These are phyloP conservation scores for Backusella australiensis DNA, from an alignment of 192 early-diverging fungal species.

Conservation along the genomic window DNA sequence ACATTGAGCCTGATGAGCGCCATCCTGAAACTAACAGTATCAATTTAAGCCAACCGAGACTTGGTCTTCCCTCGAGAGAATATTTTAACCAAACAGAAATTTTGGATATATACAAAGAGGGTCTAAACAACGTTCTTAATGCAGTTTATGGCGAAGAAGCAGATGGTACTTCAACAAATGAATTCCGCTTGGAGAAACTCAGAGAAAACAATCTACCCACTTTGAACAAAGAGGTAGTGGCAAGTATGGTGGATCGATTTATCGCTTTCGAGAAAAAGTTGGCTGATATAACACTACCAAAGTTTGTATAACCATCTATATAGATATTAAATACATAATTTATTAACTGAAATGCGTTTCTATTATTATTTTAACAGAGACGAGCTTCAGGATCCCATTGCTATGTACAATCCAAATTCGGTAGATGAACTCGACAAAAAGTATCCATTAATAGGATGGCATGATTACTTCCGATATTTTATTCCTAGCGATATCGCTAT, in stretches of 20 bases:
- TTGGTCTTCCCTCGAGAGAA: conserved; percentile 61
- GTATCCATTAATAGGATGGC: conserved; percentile 46
- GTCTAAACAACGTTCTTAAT: conserved; percentile 42
- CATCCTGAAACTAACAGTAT: conserved; percentile 56
- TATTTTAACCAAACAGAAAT: conserved; percentile 58
- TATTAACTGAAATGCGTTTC: neutral
- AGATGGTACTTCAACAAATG: neutral
- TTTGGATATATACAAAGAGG: conserved; percentile 38
- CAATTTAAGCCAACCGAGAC: conserved; percentile 46
- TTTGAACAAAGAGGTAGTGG: neutral
- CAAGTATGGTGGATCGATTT: conserved; percentile 42
- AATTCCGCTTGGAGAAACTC: neutral
- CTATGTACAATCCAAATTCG: conserved; percentile 47
- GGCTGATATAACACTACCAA: conserved; percentile 46
- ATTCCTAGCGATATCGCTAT: conserved; percentile 11
- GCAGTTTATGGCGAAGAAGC: neutral
- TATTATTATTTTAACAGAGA: conserved; percentile 32
- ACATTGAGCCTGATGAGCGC: conserved; percentile 52
- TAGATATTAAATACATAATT: neutral
- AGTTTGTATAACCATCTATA: neutral
- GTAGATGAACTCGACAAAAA: conserved; percentile 33
- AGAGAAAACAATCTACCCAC: neutral
- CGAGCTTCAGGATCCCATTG: conserved; percentile 45
- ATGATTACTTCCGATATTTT: conserved; percentile 25
- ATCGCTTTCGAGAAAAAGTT: conserved; percentile 56